phyloP scores from a whole-genome alignment of 2,329 filamentous ascomycete species.

The Aspergillus amoenus region DNA sequence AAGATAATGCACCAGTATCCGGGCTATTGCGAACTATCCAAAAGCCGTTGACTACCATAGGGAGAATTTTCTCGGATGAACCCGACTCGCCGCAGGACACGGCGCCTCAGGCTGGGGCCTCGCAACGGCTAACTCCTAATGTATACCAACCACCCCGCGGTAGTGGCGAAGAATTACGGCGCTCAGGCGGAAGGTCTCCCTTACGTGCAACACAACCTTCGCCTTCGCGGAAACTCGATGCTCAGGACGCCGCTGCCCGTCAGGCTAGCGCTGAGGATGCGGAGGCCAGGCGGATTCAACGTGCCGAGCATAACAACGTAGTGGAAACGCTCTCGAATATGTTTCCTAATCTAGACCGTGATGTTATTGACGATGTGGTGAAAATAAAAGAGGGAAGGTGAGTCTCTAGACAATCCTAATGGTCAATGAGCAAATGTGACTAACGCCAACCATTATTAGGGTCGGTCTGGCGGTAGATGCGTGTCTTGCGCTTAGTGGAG shows the following conservation, averaged over 20 bases:
- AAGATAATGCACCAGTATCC: slow-evolving; percentile 78
- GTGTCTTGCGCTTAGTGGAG: slow-evolving; percentile 66
- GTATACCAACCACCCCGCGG: slow-evolving; percentile 45
- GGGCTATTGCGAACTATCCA: slow-evolving; percentile 89
- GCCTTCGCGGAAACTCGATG: slow-evolving; percentile 54
- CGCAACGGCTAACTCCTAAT: slow-evolving; percentile 52
- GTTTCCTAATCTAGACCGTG: slow-evolving; percentile 93
- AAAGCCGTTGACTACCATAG: slow-evolving; percentile 84
- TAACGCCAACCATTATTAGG: slow-evolving; percentile 45
- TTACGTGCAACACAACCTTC: slow-evolving; percentile 26
- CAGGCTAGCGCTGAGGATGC: slow-evolving; percentile 89
- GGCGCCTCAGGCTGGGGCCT: slow-evolving; percentile 44
- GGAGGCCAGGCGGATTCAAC: slow-evolving; percentile 78
- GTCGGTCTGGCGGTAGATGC: slow-evolving; percentile 84
- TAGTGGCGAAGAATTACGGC: slow-evolving; percentile 35
- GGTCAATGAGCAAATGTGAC: neutral
- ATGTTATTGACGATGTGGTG: slow-evolving; percentile 95
- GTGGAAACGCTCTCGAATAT: slow-evolving; percentile 93
- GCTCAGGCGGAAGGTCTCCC: slow-evolving; percentile 26
- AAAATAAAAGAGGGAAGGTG: slow-evolving; percentile 91
- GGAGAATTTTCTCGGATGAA: slow-evolving; percentile 86
- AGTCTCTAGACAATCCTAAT: slow-evolving; percentile 33
- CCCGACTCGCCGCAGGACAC: slow-evolving; percentile 38
- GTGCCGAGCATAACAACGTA: slow-evolving; percentile 82
- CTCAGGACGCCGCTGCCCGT: slow-evolving; percentile 82